A percentile compares a stretch with the other conserved stretches of the same genome.
phyloP scores from a whole-genome alignment of 2,329 filamentous ascomycete genomes.

The Alternaria novae-zelandiae region DNA sequence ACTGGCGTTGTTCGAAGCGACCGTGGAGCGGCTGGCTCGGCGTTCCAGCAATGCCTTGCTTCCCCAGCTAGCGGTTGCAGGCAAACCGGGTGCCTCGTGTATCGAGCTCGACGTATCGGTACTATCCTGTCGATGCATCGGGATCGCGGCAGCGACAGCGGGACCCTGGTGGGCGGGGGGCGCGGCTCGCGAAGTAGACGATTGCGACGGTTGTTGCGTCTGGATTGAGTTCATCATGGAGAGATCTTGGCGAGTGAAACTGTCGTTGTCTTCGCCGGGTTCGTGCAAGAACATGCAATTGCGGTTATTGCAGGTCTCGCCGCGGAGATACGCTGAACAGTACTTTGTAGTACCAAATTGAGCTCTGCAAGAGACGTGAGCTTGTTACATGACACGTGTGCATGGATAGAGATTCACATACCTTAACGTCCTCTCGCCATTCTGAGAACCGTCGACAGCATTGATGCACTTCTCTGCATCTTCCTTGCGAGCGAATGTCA shows the following conservation, averaged over 20 bases:
- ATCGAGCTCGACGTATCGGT: constrained; percentile 71
- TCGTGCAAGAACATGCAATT: constrained; percentile 99
- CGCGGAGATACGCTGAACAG: constrained; percentile 93
- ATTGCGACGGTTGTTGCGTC: constrained; percentile 73
- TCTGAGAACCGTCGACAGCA: constrained; percentile 89
- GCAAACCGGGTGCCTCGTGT: constrained; percentile 82
- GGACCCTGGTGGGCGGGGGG: constrained; percentile 58
- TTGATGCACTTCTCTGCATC: constrained; percentile 90
- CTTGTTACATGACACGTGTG: constrained; percentile 7
- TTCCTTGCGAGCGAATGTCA: constrained; percentile 92
- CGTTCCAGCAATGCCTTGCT: constrained; percentile 71
- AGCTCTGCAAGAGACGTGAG: constrained; percentile 55
- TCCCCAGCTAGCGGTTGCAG: constrained; percentile 93
- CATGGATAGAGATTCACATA: constrained; percentile 50
- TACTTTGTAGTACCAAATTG: constrained; percentile 95
- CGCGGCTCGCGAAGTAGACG: constrained; percentile 59
- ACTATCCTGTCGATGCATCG: constrained; percentile 77
- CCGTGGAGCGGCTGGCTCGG: constrained; percentile 80
- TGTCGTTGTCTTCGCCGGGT: constrained; percentile 96
- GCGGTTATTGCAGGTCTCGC: constrained; percentile 92
- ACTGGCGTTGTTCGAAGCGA: constrained; percentile 79
- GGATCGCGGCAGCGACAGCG: constrained; percentile 60
- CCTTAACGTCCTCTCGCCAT: constrained; percentile 84
- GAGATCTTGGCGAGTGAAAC: constrained; percentile 90
- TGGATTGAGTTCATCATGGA: constrained; percentile 93